phyloP scores from a whole-genome alignment of 2,329 filamentous ascomycete genomes.

The Botrytis fragariae region DNA sequence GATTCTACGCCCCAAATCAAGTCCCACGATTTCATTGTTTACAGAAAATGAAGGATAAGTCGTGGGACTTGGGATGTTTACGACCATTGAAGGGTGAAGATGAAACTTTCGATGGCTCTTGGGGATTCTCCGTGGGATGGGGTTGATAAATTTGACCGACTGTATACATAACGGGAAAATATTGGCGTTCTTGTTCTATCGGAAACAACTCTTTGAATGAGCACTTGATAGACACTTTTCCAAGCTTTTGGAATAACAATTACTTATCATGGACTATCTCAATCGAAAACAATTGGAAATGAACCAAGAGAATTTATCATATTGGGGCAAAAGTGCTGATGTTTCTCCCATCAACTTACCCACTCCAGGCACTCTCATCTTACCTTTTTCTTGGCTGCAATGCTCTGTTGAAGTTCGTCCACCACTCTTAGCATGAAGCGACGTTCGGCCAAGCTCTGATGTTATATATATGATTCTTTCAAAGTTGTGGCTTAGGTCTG shows the following conservation, averaged over 20 bases:
- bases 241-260: background rate
- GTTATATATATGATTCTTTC: background rate
- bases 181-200: slow-evolving; percentile 9
- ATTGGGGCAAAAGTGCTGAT: background rate
- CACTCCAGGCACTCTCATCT: background rate
- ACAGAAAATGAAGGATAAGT: slow-evolving; percentile 49
- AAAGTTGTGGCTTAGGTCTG: background rate
- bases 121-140: slow-evolving; percentile 39
- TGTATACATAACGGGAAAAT: slow-evolving; percentile 2
- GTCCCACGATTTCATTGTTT: slow-evolving; percentile 56
- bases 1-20: slow-evolving; percentile 61
- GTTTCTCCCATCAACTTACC: background rate
- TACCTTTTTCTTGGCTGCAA: background rate
- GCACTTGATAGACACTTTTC: background rate
- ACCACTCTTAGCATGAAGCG: background rate
- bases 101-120: slow-evolving; percentile 37
- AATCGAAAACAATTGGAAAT: background rate
- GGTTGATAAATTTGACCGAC: slow-evolving; percentile 21
- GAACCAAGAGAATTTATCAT: background rate
- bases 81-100: slow-evolving; percentile 48
- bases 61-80: slow-evolving; percentile 55
- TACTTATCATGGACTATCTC: background rate
- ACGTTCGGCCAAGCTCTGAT: background rate
- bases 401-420: background rate
- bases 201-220: background rate